Conservation (phyloP, 2,329 filamentous ascomycete genomes). For the Verticillium klebahnii region DNA sequence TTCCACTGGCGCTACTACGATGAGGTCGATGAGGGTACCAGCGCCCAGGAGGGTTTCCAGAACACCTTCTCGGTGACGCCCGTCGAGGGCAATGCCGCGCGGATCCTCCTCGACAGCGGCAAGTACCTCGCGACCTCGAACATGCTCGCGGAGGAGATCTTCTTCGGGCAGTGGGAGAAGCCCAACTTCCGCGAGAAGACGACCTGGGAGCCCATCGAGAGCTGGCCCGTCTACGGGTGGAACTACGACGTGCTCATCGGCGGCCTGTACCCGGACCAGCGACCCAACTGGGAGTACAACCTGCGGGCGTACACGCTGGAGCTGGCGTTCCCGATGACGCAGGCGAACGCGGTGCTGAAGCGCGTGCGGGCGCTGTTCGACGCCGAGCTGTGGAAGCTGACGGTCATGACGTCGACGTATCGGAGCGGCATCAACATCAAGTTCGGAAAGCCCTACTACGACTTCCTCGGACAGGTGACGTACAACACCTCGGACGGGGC, state of each 20-base stretch:
- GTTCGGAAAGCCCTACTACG: conserved; percentile 43
- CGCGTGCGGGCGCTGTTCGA: conserved; percentile 44
- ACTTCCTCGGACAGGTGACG: conserved; percentile 45
- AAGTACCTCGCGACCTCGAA: conserved; percentile 43
- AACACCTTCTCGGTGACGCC: conserved; percentile 45
- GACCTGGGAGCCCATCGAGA: conserved; percentile 33
- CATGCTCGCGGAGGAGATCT: conserved; percentile 42
- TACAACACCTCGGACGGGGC: conserved; percentile 40
- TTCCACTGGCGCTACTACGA: conserved; percentile 52
- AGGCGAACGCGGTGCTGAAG: conserved; percentile 43
- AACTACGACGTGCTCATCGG: conserved; percentile 51
- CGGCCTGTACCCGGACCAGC: conserved; percentile 42
- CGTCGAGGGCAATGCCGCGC: conserved; percentile 34
- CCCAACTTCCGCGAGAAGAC: conserved; percentile 49
- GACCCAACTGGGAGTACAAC: conserved; percentile 44
- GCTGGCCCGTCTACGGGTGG: conserved; percentile 48
- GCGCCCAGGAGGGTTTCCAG: conserved; percentile 43
- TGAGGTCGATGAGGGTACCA: conserved; percentile 31
- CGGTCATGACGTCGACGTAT: conserved; percentile 45
- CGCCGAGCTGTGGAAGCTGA: conserved; percentile 35
- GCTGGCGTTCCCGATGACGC: conserved; percentile 45
- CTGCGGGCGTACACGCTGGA: conserved; percentile 44
- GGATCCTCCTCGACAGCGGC: conserved; percentile 38
- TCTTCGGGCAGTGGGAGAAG: conserved; percentile 42
- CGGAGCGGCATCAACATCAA: conserved; percentile 49